A percentile compares a stretch with the other conserved stretches of the same genome.
These are phyloP conservation scores for Thraustotheca clavata DNA, from an alignment of 352 stramenopile species.

Conservation along the genomic window DNA sequence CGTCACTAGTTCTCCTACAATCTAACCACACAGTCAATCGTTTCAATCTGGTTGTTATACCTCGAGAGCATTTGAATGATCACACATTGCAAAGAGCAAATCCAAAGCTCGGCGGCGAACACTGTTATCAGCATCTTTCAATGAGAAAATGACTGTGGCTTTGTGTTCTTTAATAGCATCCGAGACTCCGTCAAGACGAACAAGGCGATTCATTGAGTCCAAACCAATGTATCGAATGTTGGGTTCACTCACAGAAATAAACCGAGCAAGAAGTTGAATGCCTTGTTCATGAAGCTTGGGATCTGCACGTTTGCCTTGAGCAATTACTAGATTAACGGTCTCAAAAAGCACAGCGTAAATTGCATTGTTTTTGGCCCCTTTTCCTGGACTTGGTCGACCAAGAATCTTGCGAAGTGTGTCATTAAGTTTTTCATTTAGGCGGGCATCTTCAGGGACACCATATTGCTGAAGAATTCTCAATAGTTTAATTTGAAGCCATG, in stretches of 20 bases:
- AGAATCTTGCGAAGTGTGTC: constrained; percentile 91
- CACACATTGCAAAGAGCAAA: constrained; percentile 97
- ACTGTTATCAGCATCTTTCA: constrained; percentile 96
- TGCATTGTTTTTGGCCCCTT: constrained; percentile 92
- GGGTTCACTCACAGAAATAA: constrained; percentile 95
- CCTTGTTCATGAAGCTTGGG: constrained; percentile 84
- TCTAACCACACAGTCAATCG: constrained; percentile 23
- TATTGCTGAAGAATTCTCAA: constrained; percentile 93
- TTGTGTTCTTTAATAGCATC: constrained; percentile 92
- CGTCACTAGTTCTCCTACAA: constrained; percentile 94
- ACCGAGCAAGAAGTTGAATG: constrained; percentile 92
- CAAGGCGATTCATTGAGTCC: constrained; percentile 94
- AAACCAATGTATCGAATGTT: constrained; percentile 98
- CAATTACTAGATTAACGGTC: constrained; percentile 95
- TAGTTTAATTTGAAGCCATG: constrained; percentile 93
- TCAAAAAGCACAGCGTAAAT: constrained; percentile 96
- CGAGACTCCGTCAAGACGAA: constrained; percentile 76
- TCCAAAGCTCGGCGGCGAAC: constrained; percentile 93
- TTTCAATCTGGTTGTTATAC: neutral
- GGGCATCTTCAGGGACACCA: constrained; percentile 53
- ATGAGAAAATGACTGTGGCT: constrained; percentile 90
- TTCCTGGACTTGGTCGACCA: constrained; percentile 71
- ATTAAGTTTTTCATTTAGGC: constrained; percentile 63
- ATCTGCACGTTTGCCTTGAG: constrained; percentile 83
- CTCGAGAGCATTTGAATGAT: constrained; percentile 90